phyloP scores from a whole-genome alignment of 2,329 filamentous ascomycete genomes.

The Ascochyta lentis region DNA sequence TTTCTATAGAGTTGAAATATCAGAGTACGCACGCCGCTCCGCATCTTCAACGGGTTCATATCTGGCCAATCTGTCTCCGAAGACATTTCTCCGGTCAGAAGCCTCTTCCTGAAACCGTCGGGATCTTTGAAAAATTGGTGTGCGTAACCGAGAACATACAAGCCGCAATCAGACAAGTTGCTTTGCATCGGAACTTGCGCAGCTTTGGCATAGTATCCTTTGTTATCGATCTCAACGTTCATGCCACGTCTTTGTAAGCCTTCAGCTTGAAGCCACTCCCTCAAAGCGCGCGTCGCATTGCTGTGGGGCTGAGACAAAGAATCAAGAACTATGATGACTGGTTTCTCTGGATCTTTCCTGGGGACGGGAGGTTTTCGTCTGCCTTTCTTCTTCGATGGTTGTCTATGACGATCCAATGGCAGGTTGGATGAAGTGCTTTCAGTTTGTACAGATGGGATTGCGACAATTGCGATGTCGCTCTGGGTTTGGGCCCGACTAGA shows the following conservation, averaged over 20 bases:
- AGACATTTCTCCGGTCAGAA: slow-evolving; percentile 71
- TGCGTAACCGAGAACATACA: slow-evolving; percentile 85
- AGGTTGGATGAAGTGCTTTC: neutral
- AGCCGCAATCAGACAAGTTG: slow-evolving; percentile 88
- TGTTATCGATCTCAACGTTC: slow-evolving; percentile 53
- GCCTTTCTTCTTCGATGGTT: slow-evolving; percentile 28
- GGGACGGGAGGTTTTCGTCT: slow-evolving; percentile 25
- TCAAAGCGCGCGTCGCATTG: slow-evolving; percentile 70
- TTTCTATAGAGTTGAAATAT: slow-evolving; percentile 69
- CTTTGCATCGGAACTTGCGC: slow-evolving; percentile 74
- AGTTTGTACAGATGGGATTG: neutral
- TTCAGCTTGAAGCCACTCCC: slow-evolving; percentile 78
- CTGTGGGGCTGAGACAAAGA: slow-evolving; percentile 70
- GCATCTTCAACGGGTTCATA: slow-evolving; percentile 63
- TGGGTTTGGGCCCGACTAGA: neutral
- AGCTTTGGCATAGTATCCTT: slow-evolving; percentile 70
- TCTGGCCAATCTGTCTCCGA: slow-evolving; percentile 62
- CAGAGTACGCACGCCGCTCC: slow-evolving; percentile 69
- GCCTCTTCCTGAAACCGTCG: slow-evolving; percentile 69
- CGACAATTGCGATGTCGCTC: neutral
- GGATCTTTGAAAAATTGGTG: slow-evolving; percentile 81
- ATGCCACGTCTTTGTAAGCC: slow-evolving; percentile 67
- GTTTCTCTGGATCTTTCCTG: slow-evolving; percentile 49
- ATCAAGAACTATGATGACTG: slow-evolving; percentile 85
- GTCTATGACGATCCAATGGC: neutral